Evolutionary conservation across 176 grass and related monocot species (phyloP), one percentile per base, ranked within the genome.

Genomic region (Raddia distichophylla): DNA sequence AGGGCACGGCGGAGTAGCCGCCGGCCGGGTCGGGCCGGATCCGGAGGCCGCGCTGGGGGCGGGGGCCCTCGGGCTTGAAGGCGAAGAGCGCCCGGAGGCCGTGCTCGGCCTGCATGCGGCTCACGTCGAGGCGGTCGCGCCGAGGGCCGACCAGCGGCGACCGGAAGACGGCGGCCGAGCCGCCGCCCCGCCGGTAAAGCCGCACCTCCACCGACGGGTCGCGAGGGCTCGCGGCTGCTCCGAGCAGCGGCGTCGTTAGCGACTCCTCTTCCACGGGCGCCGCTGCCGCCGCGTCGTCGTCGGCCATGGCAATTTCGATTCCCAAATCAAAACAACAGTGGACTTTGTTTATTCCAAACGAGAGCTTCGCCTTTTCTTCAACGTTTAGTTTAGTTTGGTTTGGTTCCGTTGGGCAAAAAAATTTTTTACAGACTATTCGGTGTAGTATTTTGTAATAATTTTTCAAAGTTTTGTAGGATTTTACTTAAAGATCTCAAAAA

Each of bases 151-250:
- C 50, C 51, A 91, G 84, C 52, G 5, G 8, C 56, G 89, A 91
- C 53, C 42, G 84, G 92, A 89, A 94, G 60, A 91, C 61, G 12
- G 81, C 62, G 10, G 70, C 79, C 46, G 89, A 89, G 14, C 92
- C 92, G 54, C 70, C 73, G 42, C 89, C 80, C 7, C 67, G 89
- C 57, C 92, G 86, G 73, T 87, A 91, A 45, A 94, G 86, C 16
- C 82, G 84, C 80, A 94, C 83, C 84, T 94, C 92, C 67, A 94
- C 89, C 52, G 63, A 91, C 55, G 83, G 75, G 8, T 56, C 75
- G 7, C 64, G 11, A 54, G 74, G 27, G 9, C 59, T 67, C n/a
- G 33, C 75, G 0, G 59, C 52, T 5, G 15, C 50, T 27, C 78
- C 81, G 14, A 90, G 88, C 19, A 84, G 67, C 60, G 67, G 80